Conservation (phyloP, 306 rosid genomes). For the Acmispon strigosus region DNA sequence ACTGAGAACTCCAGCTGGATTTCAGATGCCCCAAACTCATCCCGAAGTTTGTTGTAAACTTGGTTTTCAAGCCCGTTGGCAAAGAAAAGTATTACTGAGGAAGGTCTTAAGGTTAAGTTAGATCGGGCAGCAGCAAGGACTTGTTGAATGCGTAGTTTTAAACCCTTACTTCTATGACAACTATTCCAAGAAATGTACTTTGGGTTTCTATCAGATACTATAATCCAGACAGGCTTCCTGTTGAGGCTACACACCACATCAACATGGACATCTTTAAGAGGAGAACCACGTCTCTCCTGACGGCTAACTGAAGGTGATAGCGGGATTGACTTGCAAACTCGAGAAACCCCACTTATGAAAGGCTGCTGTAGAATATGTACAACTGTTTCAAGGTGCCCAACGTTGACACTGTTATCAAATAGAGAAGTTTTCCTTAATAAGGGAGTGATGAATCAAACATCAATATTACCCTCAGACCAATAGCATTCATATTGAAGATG, state of each 20-base stretch:
- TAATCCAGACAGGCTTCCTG: conserved; percentile 78
- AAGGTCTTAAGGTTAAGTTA: conserved; percentile 58
- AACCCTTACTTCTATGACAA: conserved; percentile 50
- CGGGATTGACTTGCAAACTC: conserved; percentile 80
- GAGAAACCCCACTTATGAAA: conserved; percentile 69
- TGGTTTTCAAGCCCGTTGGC: conserved; percentile 46
- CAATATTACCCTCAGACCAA: background rate
- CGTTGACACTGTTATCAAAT: conserved; percentile 50
- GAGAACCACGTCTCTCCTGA: conserved; percentile 10
- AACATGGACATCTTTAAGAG: conserved; percentile 44
- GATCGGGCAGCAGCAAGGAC: conserved; percentile 51
- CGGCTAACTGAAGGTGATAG: conserved; percentile 28
- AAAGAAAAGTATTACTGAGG: conserved; percentile 72
- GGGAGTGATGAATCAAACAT: background rate
- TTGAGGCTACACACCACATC: conserved; percentile 66
- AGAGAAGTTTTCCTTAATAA: background rate
- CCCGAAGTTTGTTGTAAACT: conserved; percentile 35
- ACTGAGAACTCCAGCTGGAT: conserved; percentile 39
- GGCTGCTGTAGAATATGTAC: conserved; percentile 79
- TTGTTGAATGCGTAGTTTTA: conserved; percentile 54
- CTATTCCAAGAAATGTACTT: conserved; percentile 55
- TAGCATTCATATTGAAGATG: background rate
- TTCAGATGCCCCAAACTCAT: conserved; percentile 57
- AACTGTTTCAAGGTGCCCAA: conserved; percentile 86
- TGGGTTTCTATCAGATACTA: conserved; percentile 85